Evolutionary conservation across 495 filamentous ascomycete genomes (phyloP).

Genomic region (Hyaloscypha variabilis): DNA sequence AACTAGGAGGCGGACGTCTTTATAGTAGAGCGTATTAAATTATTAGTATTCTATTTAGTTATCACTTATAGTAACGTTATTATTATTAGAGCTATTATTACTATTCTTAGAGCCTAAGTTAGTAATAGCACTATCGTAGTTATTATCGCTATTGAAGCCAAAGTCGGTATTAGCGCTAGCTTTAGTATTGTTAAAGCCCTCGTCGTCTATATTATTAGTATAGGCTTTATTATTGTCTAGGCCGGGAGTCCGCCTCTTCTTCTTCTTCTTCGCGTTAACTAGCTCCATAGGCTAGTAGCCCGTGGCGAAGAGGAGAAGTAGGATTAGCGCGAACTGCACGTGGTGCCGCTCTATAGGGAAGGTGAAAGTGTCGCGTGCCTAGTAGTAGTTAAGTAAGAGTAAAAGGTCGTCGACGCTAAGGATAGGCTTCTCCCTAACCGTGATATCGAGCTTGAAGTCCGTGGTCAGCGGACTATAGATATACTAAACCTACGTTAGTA

Average conservation of each 20-base stretch:
- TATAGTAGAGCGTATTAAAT: constrained; percentile 34
- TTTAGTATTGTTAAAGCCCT: constrained; percentile 8
- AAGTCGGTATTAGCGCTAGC: constrained; percentile 6
- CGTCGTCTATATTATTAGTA: constrained; percentile 12
- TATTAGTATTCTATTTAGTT: constrained; percentile 8
- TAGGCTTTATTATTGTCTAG: constrained; percentile 15
- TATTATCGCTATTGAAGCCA: constrained; percentile 6
- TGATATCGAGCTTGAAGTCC: constrained; percentile 32
- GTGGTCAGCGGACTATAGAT: constrained; percentile 31
- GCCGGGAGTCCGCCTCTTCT: constrained; percentile 1
- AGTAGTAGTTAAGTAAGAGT: constrained; percentile 33
- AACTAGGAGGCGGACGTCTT: constrained; percentile 28
- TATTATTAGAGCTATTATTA: constrained; percentile 3
- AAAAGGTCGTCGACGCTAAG: constrained; percentile 32
- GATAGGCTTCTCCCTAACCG: constrained; percentile 32
- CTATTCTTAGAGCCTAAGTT: constrained; percentile 13
- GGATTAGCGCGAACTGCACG: constrained; percentile 23
- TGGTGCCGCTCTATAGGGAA: constrained; percentile 32
- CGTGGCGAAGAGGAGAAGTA: constrained; percentile 24
- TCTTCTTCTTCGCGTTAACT: constrained; percentile 20
- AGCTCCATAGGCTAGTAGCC: constrained; percentile 26
- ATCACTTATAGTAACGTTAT: constrained; percentile 13
- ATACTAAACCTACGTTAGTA: constrained; percentile 27
- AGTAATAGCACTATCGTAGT: constrained; percentile 8
- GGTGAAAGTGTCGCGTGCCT: constrained; percentile 33